Percentiles rank a stretch among this genome's conserved stretches.
phyloP scores from a whole-genome alignment of 176 grass and related monocot genomes.

The Typha latifolia region DNA sequence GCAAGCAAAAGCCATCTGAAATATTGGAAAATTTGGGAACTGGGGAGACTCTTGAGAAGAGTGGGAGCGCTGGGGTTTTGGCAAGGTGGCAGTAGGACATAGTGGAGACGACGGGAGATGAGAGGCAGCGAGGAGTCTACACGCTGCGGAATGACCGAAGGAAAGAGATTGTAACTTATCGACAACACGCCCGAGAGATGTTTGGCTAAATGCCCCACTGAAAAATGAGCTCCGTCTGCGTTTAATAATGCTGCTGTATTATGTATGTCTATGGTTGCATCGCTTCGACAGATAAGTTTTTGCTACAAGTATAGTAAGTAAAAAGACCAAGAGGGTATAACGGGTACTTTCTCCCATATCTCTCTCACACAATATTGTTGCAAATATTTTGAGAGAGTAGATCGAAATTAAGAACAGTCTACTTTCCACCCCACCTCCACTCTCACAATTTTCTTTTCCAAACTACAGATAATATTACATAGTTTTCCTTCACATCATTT shows the following conservation, averaged over 20 bases:
- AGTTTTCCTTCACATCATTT: no score
- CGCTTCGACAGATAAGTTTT: neutral
- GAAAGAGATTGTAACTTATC: slow-evolving; percentile 13
- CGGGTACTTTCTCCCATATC: no score
- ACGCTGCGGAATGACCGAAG: neutral
- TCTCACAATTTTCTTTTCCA: no score
- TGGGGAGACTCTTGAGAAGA: slow-evolving; percentile 29
- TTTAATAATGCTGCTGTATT: neutral
- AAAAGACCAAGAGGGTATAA: no score
- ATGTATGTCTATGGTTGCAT: neutral
- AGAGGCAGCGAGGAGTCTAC: neutral
- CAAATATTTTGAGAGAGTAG: no score
- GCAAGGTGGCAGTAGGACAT: slow-evolving; percentile 65
- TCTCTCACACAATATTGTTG: no score
- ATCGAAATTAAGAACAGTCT: no score
- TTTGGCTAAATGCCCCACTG: slow-evolving; percentile 36
- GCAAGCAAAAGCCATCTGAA: slow-evolving; percentile 12
- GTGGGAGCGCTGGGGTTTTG: slow-evolving; percentile 43
- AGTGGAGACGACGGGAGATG: slow-evolving; percentile 6
- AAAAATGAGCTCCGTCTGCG: neutral
- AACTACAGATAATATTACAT: no score
- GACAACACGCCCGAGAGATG: slow-evolving; percentile 15
- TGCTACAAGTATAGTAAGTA: no score
- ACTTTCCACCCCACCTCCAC: no score
- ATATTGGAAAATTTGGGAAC: slow-evolving; percentile 16